A percentile compares a stretch with the other conserved stretches of the same genome.
These are phyloP conservation scores for Incumbomyces delicatus DNA, from an alignment of 2,329 filamentous ascomycete genomes.

Conservation along the genomic window DNA sequence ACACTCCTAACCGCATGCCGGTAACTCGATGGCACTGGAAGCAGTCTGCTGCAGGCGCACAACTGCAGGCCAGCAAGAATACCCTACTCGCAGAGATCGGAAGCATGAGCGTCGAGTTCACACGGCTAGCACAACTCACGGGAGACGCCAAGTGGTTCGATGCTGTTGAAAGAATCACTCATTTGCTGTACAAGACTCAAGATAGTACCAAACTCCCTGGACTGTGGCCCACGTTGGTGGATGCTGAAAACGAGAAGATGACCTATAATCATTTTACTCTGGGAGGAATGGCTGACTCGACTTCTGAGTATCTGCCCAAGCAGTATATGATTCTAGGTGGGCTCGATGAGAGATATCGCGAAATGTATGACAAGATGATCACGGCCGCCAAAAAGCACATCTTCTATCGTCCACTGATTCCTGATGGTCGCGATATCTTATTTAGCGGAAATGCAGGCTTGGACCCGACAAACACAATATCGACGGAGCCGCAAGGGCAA, in stretches of 20 bases:
- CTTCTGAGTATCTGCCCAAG: constrained; percentile 51
- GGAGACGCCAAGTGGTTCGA: constrained; percentile 53
- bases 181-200: constrained; percentile 47
- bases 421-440: constrained; percentile 58
- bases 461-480: constrained; percentile 20
- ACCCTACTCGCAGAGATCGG: constrained; percentile 42
- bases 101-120: constrained; percentile 53
- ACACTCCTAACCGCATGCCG: constrained; percentile 52
- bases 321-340: constrained; percentile 70
- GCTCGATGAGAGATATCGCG: constrained; percentile 51
- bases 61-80: constrained; percentile 22
- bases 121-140: constrained; percentile 54
- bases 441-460: constrained; percentile 41
- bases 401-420: constrained; percentile 67
- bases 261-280: constrained; percentile 40
- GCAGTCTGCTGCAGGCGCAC: constrained; percentile 23
- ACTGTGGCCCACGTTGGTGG: constrained; percentile 51
- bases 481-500: constrained; percentile 33
- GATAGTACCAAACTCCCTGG: constrained; percentile 48
- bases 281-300: constrained; percentile 46
- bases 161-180: constrained; percentile 48
- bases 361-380: constrained; percentile 60
- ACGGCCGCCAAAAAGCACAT: constrained; percentile 62
- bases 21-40: constrained; percentile 49
- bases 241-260: constrained; percentile 39